phyloP scores from a whole-genome alignment of 352 stramenopile genomes.

The Plasmopara halstedii region DNA sequence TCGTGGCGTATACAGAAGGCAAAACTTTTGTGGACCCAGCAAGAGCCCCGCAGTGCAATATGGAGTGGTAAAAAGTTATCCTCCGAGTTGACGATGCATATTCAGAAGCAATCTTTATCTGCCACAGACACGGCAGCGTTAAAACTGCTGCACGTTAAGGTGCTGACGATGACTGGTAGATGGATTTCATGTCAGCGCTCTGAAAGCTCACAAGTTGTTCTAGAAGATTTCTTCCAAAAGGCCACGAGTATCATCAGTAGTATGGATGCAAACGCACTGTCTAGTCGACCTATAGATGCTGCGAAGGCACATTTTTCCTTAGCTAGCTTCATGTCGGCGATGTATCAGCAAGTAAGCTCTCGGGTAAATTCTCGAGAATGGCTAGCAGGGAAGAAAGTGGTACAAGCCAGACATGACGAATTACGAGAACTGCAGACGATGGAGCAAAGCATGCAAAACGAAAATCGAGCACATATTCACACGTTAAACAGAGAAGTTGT shows the following conservation, averaged over 20 bases:
- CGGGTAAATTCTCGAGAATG: conserved; percentile 87
- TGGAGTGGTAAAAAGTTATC: conserved; percentile 56
- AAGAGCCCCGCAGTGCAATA: conserved; percentile 65
- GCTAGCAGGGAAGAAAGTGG: conserved; percentile 74
- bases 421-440: conserved; percentile 57
- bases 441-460: conserved; percentile 40
- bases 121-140: conserved; percentile 16
- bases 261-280: conserved; percentile 29
- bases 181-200: conserved; percentile 92
- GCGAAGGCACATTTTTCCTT: conserved; percentile 82
- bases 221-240: conserved; percentile 88
- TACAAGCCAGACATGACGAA: conserved; percentile 56
- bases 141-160: conserved; percentile 49
- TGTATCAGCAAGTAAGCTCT: conserved; percentile 84
- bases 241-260: conserved; percentile 57
- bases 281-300: conserved; percentile 37
- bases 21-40: conserved; percentile 72
- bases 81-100: conserved; percentile 26
- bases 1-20: conserved; percentile 71
- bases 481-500: conserved; percentile 80
- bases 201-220: conserved; percentile 86
- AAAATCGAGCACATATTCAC: conserved; percentile 64
- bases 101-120: conserved; percentile 18
- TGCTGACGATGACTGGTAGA: conserved; percentile 76
- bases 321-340: conserved; percentile 87